Conservation (phyloP, 352 stramenopile genomes). For the Phytophthora colocasiae region DNA sequence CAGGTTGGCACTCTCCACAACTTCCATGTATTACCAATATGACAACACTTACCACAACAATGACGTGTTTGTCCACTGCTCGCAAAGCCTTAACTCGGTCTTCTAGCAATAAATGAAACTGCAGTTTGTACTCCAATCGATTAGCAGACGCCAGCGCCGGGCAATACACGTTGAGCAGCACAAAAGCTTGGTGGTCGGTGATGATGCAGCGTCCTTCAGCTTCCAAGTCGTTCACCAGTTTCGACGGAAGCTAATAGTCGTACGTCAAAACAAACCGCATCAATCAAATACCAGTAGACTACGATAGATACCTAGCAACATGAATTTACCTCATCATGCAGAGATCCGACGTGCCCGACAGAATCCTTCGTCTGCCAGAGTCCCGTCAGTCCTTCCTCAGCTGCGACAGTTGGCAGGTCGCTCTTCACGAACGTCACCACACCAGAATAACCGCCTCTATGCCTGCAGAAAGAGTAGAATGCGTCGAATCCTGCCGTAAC, state of each 20-base stretch:
- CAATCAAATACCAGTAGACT: not conserved
- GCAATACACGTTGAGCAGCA: slow-evolving; percentile 92
- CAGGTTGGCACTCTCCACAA: slow-evolving; percentile 3
- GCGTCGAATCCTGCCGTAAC: slow-evolving; percentile 68
- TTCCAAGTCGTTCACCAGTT: slow-evolving; percentile 69
- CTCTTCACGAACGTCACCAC: slow-evolving; percentile 78
- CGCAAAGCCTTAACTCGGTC: slow-evolving; percentile 65
- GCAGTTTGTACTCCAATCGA: slow-evolving; percentile 87
- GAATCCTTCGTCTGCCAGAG: slow-evolving; percentile 61
- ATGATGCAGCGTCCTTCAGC: slow-evolving; percentile 87
- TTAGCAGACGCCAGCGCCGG: slow-evolving; percentile 73
- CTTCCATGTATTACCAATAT: not conserved
- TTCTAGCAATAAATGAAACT: slow-evolving; percentile 79
- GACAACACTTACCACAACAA: slow-evolving; percentile 63
- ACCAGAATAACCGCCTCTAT: slow-evolving; percentile 77
- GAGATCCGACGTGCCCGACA: slow-evolving; percentile 60
- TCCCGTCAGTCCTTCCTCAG: slow-evolving; percentile 79
- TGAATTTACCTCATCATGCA: slow-evolving; percentile 52
- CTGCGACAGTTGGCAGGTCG: slow-evolving; percentile 56
- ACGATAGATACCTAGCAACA: not conserved
- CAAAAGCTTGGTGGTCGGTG: slow-evolving; percentile 89
- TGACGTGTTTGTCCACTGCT: slow-evolving; percentile 56
- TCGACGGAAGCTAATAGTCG: slow-evolving; percentile 50
- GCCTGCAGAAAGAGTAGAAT: slow-evolving; percentile 84
- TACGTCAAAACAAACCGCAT: not conserved